phyloP scores from a whole-genome alignment of 257 asterid genomes.

The Oldenlandia corymbosa region DNA sequence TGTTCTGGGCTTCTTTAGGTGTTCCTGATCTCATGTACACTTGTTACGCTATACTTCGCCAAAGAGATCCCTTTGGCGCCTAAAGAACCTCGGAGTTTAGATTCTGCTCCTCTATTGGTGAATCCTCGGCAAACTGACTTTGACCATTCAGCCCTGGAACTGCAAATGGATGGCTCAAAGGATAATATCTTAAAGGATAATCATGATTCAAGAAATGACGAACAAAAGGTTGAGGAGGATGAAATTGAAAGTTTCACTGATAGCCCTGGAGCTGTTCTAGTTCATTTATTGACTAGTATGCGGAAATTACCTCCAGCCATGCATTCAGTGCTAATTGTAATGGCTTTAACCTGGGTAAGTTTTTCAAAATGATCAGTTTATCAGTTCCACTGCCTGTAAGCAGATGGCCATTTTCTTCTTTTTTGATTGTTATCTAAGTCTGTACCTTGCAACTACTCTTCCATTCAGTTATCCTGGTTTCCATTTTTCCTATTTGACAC shows the following conservation, averaged over 20 bases:
- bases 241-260: constrained; percentile 44
- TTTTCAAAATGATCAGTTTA: constrained; percentile 8
- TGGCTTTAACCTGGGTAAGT: constrained; percentile 99
- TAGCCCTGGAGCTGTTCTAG: constrained; percentile 97
- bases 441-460: constrained; percentile 13
- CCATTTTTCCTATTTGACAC: constrained; percentile 97
- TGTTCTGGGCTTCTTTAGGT: constrained; percentile 39
- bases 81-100: constrained; percentile 43
- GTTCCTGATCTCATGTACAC: constrained; percentile 70
- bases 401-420: constrained; percentile 1
- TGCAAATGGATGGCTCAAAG: constrained; percentile 33
- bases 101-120: constrained; percentile 89
- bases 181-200: constrained; percentile 23
- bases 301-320: constrained; percentile 95
- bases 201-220: constrained; percentile 32
- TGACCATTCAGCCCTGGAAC: constrained; percentile 38
- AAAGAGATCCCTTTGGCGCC: constrained; percentile 70
- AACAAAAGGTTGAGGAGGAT: constrained; percentile 39
- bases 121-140: constrained; percentile 42
- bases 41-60: constrained; percentile 86
- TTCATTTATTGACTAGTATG: constrained; percentile 84
- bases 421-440: constrained; percentile 6
- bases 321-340: constrained; percentile 92
- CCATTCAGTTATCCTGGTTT: constrained; percentile 84
- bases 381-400: background rate